Conservation (phyloP, 148 eudicot genomes). For the Amaranthus hypochondriacus region DNA sequence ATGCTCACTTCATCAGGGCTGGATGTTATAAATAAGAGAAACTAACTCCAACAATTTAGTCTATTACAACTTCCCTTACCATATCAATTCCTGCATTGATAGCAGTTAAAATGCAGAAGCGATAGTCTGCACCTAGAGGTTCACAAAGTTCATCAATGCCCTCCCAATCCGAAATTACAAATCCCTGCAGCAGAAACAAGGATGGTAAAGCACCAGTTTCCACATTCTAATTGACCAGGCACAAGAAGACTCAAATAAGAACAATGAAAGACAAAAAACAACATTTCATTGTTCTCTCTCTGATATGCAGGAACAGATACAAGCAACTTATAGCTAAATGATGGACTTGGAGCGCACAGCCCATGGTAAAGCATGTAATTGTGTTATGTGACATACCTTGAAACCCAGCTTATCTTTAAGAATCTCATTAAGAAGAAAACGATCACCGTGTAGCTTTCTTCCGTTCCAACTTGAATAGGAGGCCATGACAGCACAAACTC, state of each 20-base stretch:
- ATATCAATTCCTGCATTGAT: slow-evolving; percentile 90
- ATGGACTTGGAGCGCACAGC: neutral
- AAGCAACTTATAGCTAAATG: neutral
- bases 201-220: slow-evolving; percentile 1
- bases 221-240: neutral
- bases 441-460: slow-evolving; percentile 50
- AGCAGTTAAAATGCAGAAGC: slow-evolving; percentile 42
- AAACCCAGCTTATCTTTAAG: slow-evolving; percentile 78
- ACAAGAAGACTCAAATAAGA: neutral
- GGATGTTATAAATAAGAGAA: neutral
- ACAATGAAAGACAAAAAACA: neutral
- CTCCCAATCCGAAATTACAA: slow-evolving; percentile 88
- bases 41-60: neutral
- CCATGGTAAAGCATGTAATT: neutral
- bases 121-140: slow-evolving; percentile 66
- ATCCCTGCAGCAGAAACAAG: slow-evolving; percentile 50
- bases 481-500: slow-evolving; percentile 93
- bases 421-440: slow-evolving; percentile 62
- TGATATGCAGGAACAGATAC: too few species aligned
- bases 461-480: slow-evolving; percentile 94
- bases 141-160: slow-evolving; percentile 66
- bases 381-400: slow-evolving; percentile 40
- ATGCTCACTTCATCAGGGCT: slow-evolving; percentile 5
- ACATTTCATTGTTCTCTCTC: neutral
- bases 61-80: slow-evolving; percentile 39